Base-by-base conservation (phyloP, 768 basidiomycete species). In the Trametes elegans region DNA sequence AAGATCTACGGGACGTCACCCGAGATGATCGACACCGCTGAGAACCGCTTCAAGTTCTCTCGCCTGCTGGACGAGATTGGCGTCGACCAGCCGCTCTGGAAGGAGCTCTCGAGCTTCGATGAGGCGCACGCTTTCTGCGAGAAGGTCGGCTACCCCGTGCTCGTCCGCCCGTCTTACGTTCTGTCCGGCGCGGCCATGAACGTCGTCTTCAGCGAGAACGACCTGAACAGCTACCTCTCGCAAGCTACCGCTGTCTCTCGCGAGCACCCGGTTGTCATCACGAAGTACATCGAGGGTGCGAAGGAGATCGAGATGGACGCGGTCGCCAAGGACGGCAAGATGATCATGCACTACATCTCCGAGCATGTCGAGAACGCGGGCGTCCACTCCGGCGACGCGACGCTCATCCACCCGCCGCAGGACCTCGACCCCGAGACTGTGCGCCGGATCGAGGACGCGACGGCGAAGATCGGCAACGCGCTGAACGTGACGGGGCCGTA, bases 221-320 rank as follows among this genome's bases (percentile, higher is more conserved):
- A 98, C 69, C 79, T 99, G 36, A 83, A 83, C 40, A 92, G 84
- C 69, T 99, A 98, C 70, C 80, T 99, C 55, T 89, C 88, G 1
- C 95, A 93, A 73, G 97, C 97, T 18, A 89, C 95, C 19, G 94
- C 91, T 49, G 94, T 99, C 53, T 99, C 97, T 38, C 86, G 91
- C 41, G 93, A 95, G 29, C 91, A 97, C 66, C 96, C 96, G 1
- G 95, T 98, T 59, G 96, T 99, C 64, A 98, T 98, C 72, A 90
- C 92, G 60, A 99, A 99, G 73, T 99, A 97, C 75, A 97, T 99
- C 70, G 96, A 98, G 70, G 92, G 97, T 70, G 97, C 97, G 27
- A 98, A 99, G 79, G 97, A 99, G 74, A 99, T 99, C 62, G 97
- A 99, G 78, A 98, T 99, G 93, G 97, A 99, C 66, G 97, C 97